Evolutionary conservation across 768 basidiomycete genomes (phyloP).

Genomic region (Xanthoconium stramineum): DNA sequence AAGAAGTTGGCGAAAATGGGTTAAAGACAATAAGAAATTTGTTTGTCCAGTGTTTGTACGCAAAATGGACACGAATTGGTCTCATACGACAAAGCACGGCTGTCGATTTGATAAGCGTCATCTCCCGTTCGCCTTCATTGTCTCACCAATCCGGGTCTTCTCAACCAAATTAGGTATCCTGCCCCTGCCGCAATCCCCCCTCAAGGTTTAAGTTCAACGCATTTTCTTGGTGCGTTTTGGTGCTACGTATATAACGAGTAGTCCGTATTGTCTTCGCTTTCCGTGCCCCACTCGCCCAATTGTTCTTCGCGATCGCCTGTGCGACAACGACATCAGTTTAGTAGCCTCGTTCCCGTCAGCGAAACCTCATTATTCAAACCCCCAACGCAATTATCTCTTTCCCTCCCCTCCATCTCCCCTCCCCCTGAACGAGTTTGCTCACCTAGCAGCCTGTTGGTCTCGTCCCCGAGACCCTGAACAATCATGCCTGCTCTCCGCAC

Average conservation of each 20-base stretch:
- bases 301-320: conserved; percentile 48
- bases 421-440: conserved; percentile 35
- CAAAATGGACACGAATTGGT: conserved; percentile 40
- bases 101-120: conserved; percentile 32
- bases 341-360: conserved; percentile 38
- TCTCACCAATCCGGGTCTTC: conserved; percentile 30
- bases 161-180: conserved; percentile 17
- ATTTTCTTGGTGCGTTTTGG: conserved; percentile 32
- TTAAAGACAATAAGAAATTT: conserved; percentile 46
- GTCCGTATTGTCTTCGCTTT: conserved; percentile 54
- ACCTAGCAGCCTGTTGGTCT: conserved; percentile 31
- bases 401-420: conserved; percentile 33
- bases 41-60: conserved; percentile 40
- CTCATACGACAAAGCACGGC: conserved; percentile 28
- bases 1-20: conserved; percentile 25
- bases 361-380: conserved; percentile 42
- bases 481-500: conserved; percentile 81
- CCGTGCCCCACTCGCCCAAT: conserved; percentile 64
- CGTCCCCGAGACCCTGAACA: conserved; percentile 27
- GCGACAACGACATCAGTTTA: conserved; percentile 51
- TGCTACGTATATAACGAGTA: conserved; percentile 51
- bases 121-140: conserved; percentile 30
- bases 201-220: conserved; percentile 34
- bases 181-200: conserved; percentile 19
- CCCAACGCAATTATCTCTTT: conserved; percentile 16